These are phyloP conservation scores for Eimeria falciformis DNA, from an alignment of 169 alveolate species.

Conservation along the genomic window DNA sequence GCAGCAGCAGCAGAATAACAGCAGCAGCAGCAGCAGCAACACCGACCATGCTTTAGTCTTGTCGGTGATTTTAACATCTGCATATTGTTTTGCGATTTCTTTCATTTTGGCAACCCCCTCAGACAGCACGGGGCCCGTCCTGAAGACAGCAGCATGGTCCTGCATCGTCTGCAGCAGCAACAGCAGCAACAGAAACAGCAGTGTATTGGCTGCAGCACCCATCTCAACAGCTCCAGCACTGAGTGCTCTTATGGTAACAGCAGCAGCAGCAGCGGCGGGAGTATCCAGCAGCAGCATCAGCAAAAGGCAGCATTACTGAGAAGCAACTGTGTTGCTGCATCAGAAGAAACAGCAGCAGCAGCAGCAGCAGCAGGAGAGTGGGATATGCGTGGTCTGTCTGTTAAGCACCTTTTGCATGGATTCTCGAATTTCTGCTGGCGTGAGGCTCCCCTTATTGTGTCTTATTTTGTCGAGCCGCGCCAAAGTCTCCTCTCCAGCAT, in stretches of 20 bases:
- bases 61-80: constrained; percentile 93
- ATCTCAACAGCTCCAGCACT: background rate
- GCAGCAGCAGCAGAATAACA: background rate
- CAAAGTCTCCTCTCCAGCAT: constrained; percentile 89
- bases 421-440: constrained; percentile 89
- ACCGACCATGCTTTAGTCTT: constrained; percentile 85
- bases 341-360: background rate
- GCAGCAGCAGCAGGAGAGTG: constrained; percentile 12
- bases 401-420: constrained; percentile 87
- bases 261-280: constrained; percentile 13
- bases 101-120: constrained; percentile 92
- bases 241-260: background rate
- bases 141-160: constrained; percentile 97
- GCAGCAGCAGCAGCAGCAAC: background rate
- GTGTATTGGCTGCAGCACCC: background rate
- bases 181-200: constrained; percentile 1
- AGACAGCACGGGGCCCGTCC: constrained; percentile 90
- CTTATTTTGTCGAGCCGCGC: constrained; percentile 88
- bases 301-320: background rate
- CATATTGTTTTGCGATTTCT: constrained; percentile 85
- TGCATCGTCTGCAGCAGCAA: constrained; percentile 90
- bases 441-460: constrained; percentile 86
- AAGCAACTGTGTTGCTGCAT: background rate
- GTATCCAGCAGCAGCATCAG: constrained; percentile 5
- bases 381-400: too few species aligned